Evolutionary conservation across 1,139 yeast genomes (phyloP), one percentile per base, ranked within the genome.

Genomic region (Zygosaccharomyces pseudobailii): DNA sequence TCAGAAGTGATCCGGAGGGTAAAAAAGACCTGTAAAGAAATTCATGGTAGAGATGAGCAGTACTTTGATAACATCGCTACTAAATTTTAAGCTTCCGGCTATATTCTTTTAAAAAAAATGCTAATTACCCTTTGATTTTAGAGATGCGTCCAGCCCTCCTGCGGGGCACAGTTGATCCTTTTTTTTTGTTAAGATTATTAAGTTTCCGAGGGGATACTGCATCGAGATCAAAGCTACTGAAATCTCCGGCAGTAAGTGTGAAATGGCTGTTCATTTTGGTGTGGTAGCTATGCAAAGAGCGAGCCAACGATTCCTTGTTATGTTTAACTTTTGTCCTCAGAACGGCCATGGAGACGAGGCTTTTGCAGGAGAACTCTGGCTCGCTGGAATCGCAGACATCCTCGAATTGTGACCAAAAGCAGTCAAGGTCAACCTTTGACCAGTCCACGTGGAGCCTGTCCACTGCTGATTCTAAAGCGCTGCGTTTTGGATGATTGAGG

Each of bases 181-280:
- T 47, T 43, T 31, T 34, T 38, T 33, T 45, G 39, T 25, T 42
- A 43, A 20, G 40, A 17, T 37, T 38, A 21, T 25, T 42, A 19
- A 23, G 21, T 27, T 41, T 45, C 19, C 40, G 37, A 6, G 50
- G 43, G 13, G 32, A 35, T 4, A 46, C 40, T 9, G 48, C 42
- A 36, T 51, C 50, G n/a, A 55, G 44, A 47, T 60, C 65, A 42
- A 56, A 60, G 5, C 53, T 50, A 44, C 61, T 64, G 47, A 59
- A 59, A 43, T 59, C 56, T 36, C 59, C 63, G 4, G 62, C 62
- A 49, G 56, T 51, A 17, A 53, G 43, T 40, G 56, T 57, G 47
- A 62, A 62, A 49, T 59, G 59, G n/a, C 47, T 46, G 25, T 59
- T 45, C 48, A 57, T 54, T 34, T 46, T 52, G 10, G 33, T 10